phyloP scores from a whole-genome alignment of 768 basidiomycete genomes.

The Porpolomopsis calyptriformis region DNA sequence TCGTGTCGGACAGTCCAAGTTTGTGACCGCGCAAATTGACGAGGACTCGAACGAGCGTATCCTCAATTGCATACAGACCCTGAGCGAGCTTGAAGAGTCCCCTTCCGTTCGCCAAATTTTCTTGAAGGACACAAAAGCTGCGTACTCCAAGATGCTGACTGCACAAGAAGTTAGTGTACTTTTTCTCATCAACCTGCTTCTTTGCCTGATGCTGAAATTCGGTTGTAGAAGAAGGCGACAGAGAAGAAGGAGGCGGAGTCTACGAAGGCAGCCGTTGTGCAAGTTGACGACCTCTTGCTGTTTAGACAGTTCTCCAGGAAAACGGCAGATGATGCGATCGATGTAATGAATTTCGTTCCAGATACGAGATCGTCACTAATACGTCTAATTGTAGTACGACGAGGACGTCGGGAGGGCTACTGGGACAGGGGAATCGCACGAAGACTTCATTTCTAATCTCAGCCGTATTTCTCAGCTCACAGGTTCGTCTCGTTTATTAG shows the following conservation, averaged over 20 bases:
- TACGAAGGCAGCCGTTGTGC: slow-evolving; percentile 56
- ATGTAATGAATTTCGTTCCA: slow-evolving; percentile 32
- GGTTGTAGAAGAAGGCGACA: slow-evolving; percentile 65
- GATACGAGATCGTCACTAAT: neutral
- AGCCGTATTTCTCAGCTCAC: slow-evolving; percentile 90
- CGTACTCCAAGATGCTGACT: slow-evolving; percentile 91
- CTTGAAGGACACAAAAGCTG: slow-evolving; percentile 78
- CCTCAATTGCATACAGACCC: slow-evolving; percentile 88
- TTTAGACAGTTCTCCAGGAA: slow-evolving; percentile 98
- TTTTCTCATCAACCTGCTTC: neutral
- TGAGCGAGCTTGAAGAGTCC: slow-evolving; percentile 64
- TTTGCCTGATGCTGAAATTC: neutral
- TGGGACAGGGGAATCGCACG: slow-evolving; percentile 68
- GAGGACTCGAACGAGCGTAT: slow-evolving; percentile 96
- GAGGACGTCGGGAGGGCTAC: slow-evolving; percentile 86
- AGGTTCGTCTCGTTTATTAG: slow-evolving; percentile 37
- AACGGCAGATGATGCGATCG: slow-evolving; percentile 65
- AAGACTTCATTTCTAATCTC: slow-evolving; percentile 91
- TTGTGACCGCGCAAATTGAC: slow-evolving; percentile 89
- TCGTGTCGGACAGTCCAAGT: slow-evolving; percentile 95
- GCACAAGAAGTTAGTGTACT: slow-evolving; percentile 67
- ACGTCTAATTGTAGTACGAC: slow-evolving; percentile 50
- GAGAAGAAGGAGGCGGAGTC: slow-evolving; percentile 85
- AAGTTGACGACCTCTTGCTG: slow-evolving; percentile 84
- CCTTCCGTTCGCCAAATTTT: slow-evolving; percentile 58